Evolutionary conservation across 2,329 filamentous ascomycete genomes (phyloP), one percentile per base, ranked within the genome.

Genomic region (Davidsoniella neocaledoniae): DNA sequence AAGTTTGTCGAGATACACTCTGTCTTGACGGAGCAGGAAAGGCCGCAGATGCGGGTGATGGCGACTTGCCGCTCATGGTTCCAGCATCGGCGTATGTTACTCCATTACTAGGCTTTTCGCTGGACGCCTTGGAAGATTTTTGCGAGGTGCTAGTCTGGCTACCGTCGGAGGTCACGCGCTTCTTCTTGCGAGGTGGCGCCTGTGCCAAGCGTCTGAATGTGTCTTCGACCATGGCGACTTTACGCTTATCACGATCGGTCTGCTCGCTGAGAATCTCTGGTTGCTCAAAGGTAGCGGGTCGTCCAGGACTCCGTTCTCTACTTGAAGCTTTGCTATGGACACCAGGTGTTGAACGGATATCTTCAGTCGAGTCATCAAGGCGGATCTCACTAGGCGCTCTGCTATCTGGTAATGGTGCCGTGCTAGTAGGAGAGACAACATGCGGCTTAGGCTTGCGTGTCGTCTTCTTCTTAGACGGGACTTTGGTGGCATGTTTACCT

Each of bases 161-260:
- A 1, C 74, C 74, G 55, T 80, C 77, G 0, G 77, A 79, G 2
- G 66, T 62, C 6, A 76, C 70, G 59, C 81, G 81, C 65, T 80
- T 79, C 61, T 81, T 81, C 26, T 71, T 69, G 0, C 68, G 66
- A 1, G 73, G 66, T 37, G 65, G 73, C 53, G 70, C 72, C 58
- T 73, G 73, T 56, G 76, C 77, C 71, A 78, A 76, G 19, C 70
- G 76, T 50, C 75, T 70, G 59, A 82, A 76, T 2, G 74, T 68
- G 53, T 79, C 75, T 55, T 82, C 78, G 0, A 79, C 70, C 71
- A 77, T 77, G 17, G 76, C 73, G 9, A 81, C 71, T 56, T 82
- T 82, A 36, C 78, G 68, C 62, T 82, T 81, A 54, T 82, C 78
- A 26, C 78, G 71, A 55, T 81, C 77, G 0, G 78, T 80, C 5